These are phyloP conservation scores for Botrytis galanthina DNA, from an alignment of 2,329 filamentous ascomycete genomes.

Conservation along the genomic window DNA sequence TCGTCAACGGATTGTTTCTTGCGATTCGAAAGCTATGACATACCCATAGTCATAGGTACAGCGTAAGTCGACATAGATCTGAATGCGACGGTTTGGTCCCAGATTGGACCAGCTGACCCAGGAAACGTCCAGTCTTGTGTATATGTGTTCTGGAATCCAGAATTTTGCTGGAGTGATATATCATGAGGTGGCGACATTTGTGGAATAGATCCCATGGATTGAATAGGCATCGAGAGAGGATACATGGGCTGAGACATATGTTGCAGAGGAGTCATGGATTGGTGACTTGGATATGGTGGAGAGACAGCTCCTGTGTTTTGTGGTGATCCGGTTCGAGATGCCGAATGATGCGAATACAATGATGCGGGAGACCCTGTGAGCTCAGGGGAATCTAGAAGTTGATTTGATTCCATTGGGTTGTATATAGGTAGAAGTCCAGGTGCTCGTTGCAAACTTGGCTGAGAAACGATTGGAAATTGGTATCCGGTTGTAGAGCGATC, in stretches of 20 bases:
- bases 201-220: neutral
- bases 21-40: neutral
- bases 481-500: neutral
- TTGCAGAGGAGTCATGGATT: neutral
- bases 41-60: slow-evolving; percentile 2
- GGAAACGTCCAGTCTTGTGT: neutral
- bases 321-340: neutral
- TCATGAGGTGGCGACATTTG: neutral
- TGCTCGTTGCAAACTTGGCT: neutral
- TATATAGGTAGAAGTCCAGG: neutral
- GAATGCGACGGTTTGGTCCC: neutral
- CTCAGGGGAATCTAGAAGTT: neutral
- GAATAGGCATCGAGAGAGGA: neutral
- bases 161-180: neutral
- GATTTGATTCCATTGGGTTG: neutral
- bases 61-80: neutral
- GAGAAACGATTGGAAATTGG: neutral
- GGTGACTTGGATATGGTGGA: neutral
- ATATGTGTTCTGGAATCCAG: neutral
- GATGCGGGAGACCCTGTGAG: neutral
- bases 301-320: neutral
- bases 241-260: neutral
- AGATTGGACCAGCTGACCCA: neutral
- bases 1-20: neutral
- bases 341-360: neutral